Base-by-base conservation (phyloP, 129 eudicot species). In the Ambrosia artemisiifolia region DNA sequence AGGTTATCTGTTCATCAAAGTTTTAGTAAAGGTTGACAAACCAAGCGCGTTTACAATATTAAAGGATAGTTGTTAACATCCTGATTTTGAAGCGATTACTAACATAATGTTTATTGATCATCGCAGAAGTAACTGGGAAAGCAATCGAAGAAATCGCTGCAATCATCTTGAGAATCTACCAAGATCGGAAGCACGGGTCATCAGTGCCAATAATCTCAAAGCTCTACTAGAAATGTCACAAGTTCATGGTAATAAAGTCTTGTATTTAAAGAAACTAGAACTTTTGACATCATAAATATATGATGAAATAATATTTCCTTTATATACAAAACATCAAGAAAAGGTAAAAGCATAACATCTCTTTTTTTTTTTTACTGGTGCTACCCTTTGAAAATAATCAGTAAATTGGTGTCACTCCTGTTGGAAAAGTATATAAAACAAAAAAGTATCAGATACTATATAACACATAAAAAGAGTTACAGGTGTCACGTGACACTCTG, bases 141-240 rank as follows among this genome's bases (percentile, higher is more conserved):
- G 96, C 96, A 67, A 81, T 88, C 4, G 96, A 88, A 78, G 96
- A 88, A 81, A 83, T 84, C 2, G 91, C 96, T 9, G 96, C 86
- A n/a, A 65, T 86, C 55, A 71, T 88, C 30, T 72, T 88, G 79
- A 83, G 87, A 72, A 77, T 88, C 28, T 88, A 83, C 78, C 96
- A 86, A 60, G 96, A 88, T 75, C 42, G 83, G 24, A 85, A 81
- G 59, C 84, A 83, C 63, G 78, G 74, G 30, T 76, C 82, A 11
- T 70, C 82, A 10, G 66, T 82, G 84, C 85, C 89, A 50, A 86
- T 77, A 38, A 83, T 86, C 55, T 88, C 96, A 54, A 88, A 77
- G 62, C 80, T 85, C 55, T 88, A 85, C 85, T 86, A 75, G 79
- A 72, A 55, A 42, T 51, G 49, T 32, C 44, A 14, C 33, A 71